Base-by-base conservation (phyloP, 768 basidiomycete genomes). In the Collybia nuda region DNA sequence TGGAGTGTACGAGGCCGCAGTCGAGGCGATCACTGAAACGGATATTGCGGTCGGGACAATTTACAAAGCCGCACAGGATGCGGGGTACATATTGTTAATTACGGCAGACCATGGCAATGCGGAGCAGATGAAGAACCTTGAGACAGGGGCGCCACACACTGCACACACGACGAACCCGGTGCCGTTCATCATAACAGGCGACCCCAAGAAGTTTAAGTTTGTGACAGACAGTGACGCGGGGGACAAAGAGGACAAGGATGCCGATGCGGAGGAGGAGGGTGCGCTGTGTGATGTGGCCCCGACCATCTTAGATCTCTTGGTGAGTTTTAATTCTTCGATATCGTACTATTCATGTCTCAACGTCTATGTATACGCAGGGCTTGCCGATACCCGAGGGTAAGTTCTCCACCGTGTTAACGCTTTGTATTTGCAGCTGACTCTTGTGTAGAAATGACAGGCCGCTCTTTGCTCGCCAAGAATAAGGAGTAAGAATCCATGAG, bases 61-160 rank as follows among this genome's bases (percentile, higher is more conserved):
- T 53, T 90, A 90, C 69, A 77, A 88, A 39, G 93, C 95, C 9
- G 92, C 90, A 57, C 73, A 92, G 60, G 78, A 86, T 56, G 85
- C 89, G 7, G 93, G 92, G 38, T 97, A 95, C 67, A 80, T 94
- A 36, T 76, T 98, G 24, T 73, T 91, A 55, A 75, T 98, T 65
- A 96, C 95, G 2, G 86, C 94, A 11, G 95, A 97, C 66, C 94
- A 97, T 66, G 94, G 94, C 3, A 98, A 98, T 64, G 94, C 93
- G 37, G 93, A 96, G 68, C 90, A 94, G 72, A 95, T 95, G 93
- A 72, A 84, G 54, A 89, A 95, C 67, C 76, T 77, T 2, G 79
- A 85, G 56, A 94, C 91, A 0, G 90, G 89, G 32, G 85, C 81
- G 38, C 93, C 94, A 14, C 91, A 94, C 67, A 97, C 93, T 8